Base-by-base conservation (phyloP, 768 basidiomycete genomes). In the Russula lepida region DNA sequence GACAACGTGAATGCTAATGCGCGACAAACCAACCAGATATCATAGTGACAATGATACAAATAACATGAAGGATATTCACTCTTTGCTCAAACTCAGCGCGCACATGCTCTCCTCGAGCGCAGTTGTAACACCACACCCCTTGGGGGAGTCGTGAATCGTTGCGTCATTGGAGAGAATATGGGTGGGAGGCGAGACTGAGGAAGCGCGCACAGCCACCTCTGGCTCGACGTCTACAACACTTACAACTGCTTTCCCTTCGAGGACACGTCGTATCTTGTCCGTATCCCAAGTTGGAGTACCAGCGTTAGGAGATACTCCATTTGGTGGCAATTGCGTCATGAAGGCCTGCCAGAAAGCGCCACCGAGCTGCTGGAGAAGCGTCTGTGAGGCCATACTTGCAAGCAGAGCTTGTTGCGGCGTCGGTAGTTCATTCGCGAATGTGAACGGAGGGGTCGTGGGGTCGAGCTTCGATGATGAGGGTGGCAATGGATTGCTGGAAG, bases 331-430 rank as follows among this genome's bases (percentile, higher is more conserved):
- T 15, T 68, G 67, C 3, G 84, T 85, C n/a, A 85, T 79, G 73
- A 94, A 94, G n/a, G 92, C 92, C 64, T 92, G 89, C 86, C 89
- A 89, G 75, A 94, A 93, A 49, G 91, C 89, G n/a, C 75, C 70
- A 4, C 87, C 84, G 30, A 94, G 78, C 67, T 83, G 85, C 69
- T 76, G 74, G 53, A 89, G 67, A 27, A 95, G 74, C 0, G 92
- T 91, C 74, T 92, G 86, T 43, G 83, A 82, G 8, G 89, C 91
- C 62, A 91, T 76, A 19, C 82, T 80, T 15, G 89, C 91, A 23
- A 85, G 75, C 67, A 86, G 74, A 13, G 82, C 83, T 21, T 79
- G 72, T 62, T 75, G 71, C 0, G 71, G 62, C 0, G 69, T 71
- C 15, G 71, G 70, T 28, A 55, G 7, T 35, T 63, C 75, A 19